A percentile compares a stretch with the other conserved stretches of the same genome.
Conservation (phyloP, 352 stramenopile genomes). For the Halophytophthora polymorphica region DNA sequence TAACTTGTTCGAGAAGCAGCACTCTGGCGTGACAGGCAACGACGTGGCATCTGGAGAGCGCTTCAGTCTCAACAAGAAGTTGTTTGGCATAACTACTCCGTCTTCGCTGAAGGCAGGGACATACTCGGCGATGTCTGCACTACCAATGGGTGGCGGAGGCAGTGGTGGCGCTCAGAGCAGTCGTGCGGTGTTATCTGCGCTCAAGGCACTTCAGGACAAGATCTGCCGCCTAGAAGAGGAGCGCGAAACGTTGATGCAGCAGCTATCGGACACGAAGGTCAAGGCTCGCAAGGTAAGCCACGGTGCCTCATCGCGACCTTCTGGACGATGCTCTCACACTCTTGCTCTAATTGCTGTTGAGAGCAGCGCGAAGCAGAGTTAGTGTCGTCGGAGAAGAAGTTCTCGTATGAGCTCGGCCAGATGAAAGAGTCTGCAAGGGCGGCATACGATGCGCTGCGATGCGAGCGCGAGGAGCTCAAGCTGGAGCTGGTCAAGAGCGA, state of each 20-base stretch:
- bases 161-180: constrained; percentile 35
- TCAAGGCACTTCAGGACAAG: constrained; percentile 82
- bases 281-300: constrained; percentile 40
- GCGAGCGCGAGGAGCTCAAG: constrained; percentile 59
- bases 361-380: constrained; percentile 44
- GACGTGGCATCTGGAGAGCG: not conserved
- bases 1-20: constrained; percentile 2
- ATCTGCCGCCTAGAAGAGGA: constrained; percentile 68
- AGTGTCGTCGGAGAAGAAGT: constrained; percentile 56
- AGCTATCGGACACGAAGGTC: constrained; percentile 62
- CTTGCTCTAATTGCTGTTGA: not conserved
- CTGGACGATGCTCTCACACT: no score
- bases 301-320: not conserved
- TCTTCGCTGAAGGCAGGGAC: constrained; percentile 1
- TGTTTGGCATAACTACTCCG: constrained; percentile 21
- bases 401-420: constrained; percentile 61
- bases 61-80: constrained; percentile 28
- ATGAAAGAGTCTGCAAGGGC: constrained; percentile 64
- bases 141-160: not conserved
- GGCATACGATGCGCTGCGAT: constrained; percentile 57
- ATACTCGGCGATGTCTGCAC: constrained; percentile 6
- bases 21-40: not conserved
- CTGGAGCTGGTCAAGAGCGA: constrained; percentile 50
- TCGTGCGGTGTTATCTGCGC: constrained; percentile 60
- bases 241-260: constrained; percentile 45